A percentile compares a stretch with the other conserved stretches of the same genome.
Conservation (phyloP, 2,329 filamentous ascomycete genomes). For the Nigrospora oryzae region DNA sequence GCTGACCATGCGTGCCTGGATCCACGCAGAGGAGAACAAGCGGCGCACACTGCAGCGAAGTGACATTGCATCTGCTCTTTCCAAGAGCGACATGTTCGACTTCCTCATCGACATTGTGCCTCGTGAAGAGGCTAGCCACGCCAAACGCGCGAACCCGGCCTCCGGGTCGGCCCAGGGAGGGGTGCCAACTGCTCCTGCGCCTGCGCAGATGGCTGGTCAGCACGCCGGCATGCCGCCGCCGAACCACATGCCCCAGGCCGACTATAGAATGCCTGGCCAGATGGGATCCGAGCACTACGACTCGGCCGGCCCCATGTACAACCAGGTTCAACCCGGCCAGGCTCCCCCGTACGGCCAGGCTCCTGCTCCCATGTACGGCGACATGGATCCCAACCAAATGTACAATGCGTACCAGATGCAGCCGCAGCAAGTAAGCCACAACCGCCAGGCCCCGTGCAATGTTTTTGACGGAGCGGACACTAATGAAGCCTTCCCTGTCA, state of each 20-base stretch:
- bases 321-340: slow-evolving; percentile 68
- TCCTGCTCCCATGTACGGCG: slow-evolving; percentile 71
- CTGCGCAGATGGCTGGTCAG: slow-evolving; percentile 44
- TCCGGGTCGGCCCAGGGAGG: slow-evolving; percentile 22
- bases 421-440: slow-evolving; percentile 66
- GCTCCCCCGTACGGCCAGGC: slow-evolving; percentile 68
- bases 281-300: slow-evolving; percentile 69
- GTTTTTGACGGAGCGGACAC: not conserved
- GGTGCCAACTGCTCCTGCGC: slow-evolving; percentile 30
- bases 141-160: slow-evolving; percentile 61
- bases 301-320: slow-evolving; percentile 72
- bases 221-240: slow-evolving; percentile 41
- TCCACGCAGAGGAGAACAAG: slow-evolving; percentile 98
- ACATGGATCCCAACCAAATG: slow-evolving; percentile 75
- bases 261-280: slow-evolving; percentile 57
- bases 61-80: slow-evolving; percentile 90
- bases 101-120: slow-evolving; percentile 99
- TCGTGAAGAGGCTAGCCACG: slow-evolving; percentile 82
- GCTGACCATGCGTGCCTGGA: slow-evolving; percentile 98
- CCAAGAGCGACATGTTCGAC: slow-evolving; percentile 99
- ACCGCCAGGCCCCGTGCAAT: not conserved
- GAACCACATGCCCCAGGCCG: slow-evolving; percentile 52
- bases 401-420: slow-evolving; percentile 73
- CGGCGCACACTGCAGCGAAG: slow-evolving; percentile 88
- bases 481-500: not conserved